Evolutionary conservation across 2,329 filamentous ascomycete species (phyloP).

Genomic region (Lachnellula occidentalis): DNA sequence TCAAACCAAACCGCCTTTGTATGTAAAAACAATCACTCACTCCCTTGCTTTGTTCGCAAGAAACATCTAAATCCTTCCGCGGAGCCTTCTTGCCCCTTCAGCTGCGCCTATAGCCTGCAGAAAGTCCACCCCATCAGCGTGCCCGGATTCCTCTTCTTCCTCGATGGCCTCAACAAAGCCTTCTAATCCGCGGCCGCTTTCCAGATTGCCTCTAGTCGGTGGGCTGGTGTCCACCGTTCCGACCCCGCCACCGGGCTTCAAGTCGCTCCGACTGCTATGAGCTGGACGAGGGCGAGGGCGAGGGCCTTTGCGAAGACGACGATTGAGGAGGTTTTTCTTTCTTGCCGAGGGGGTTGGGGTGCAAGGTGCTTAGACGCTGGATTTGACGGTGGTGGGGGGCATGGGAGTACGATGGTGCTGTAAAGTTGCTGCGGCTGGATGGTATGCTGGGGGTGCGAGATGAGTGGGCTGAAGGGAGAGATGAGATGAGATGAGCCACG

Average conservation of each 20-base stretch:
- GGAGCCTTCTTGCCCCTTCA: slow-evolving; percentile 11
- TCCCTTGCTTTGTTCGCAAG: slow-evolving; percentile 1
- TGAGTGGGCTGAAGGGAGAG: neutral
- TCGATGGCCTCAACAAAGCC: slow-evolving; percentile 11
- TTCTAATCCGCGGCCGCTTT: slow-evolving; percentile 5
- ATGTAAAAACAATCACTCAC: neutral
- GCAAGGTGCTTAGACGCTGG: slow-evolving; percentile 5
- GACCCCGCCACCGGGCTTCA: neutral
- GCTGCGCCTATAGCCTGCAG: slow-evolving; percentile 4
- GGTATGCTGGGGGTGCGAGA: too few relatives aligned
- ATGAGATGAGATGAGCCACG: slow-evolving; percentile 1
- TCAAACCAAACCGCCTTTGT: too few relatives aligned
- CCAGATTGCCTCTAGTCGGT: slow-evolving; percentile 1
- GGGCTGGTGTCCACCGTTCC: neutral
- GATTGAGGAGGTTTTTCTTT: too few relatives aligned
- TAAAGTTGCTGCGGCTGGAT: neutral
- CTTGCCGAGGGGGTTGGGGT: slow-evolving; percentile 2
- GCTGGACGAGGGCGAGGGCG: neutral
- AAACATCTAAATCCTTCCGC: slow-evolving; percentile 6
- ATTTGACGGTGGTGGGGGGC: slow-evolving; percentile 6
- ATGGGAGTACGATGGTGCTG: neutral
- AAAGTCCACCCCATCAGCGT: neutral
- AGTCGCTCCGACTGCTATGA: neutral
- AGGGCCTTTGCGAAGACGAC: slow-evolving; percentile 1
- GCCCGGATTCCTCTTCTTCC: slow-evolving; percentile 6